Evolutionary conservation across 768 basidiomycete genomes (phyloP), one percentile per base, ranked within the genome.

Genomic region (Pholiota molesta): DNA sequence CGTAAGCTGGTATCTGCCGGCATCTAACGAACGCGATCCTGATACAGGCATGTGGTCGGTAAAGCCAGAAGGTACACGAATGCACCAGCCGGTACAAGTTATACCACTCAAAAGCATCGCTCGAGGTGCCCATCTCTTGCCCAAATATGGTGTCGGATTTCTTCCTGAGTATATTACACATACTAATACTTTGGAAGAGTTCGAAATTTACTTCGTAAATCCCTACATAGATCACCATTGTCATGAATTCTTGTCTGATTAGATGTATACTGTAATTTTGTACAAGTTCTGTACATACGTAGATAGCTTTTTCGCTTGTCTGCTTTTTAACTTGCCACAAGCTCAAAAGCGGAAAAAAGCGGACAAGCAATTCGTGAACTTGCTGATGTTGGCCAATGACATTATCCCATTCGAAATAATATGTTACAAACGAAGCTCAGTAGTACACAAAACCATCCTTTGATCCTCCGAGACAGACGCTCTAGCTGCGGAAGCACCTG

Each of bases 21-120:
- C 53, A 1, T 40, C 51, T 7, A 59, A 70, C 16, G 65, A 55
- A 4, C 75, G 75, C 61, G 33, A 39, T 0, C 17, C 16, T n/a
- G 65, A 68, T 19, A 76, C 74, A 2, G 73, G 76, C 1, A 74
- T 77, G 75, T 76, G 74, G 75, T 62, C 65, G 0, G 72, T 78
- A 0, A 56, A 69, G 47, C 65, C 62, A 0, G 72, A 76, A 26
- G 55, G 51, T 8, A 44, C 39, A 5, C 35, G 26, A 47, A 21
- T 6, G 0, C 9, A 47, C 13, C 60, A 28, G 13, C 65, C 68
- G 26, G 40, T 71, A 3, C 65, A 68, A 17, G 70, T 75, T 17
- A 69, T 75, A 1, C 52, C 51, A 19, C 39, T 74, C 3, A 66
- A 74, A n/a, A 62, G 55, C 21, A 70, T 76, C 47, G 68, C 66